phyloP scores from a whole-genome alignment of 768 basidiomycete species.

The Cubamyces sp. region DNA sequence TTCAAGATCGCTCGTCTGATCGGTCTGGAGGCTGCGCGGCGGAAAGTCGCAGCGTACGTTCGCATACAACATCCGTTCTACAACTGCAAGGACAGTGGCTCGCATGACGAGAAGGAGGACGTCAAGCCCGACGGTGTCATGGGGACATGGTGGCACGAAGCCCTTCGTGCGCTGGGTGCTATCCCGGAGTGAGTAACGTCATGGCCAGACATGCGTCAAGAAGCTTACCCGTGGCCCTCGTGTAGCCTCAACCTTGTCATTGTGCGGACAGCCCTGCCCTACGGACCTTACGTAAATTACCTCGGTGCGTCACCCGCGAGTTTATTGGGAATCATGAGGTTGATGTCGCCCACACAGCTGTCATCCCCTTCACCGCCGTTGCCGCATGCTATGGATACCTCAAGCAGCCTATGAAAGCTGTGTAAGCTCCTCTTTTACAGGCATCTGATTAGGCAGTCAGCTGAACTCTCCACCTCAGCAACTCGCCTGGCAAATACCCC shows the following conservation, averaged over 20 bases:
- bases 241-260: constrained; percentile 79
- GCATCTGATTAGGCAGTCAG: constrained; percentile 19
- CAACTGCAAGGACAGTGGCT: constrained; percentile 67
- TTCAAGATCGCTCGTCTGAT: constrained; percentile 68
- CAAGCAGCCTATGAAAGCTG: constrained; percentile 83
- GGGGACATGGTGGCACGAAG: constrained; percentile 91
- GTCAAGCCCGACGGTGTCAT: constrained; percentile 69
- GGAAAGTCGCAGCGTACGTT: constrained; percentile 78
- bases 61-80: constrained; percentile 81
- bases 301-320: constrained; percentile 23
- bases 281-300: constrained; percentile 80
- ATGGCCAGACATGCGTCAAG: neutral
- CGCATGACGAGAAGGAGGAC: constrained; percentile 73
- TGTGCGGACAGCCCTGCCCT: constrained; percentile 72
- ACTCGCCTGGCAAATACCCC: constrained; percentile 78
- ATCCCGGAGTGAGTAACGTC: constrained; percentile 63
- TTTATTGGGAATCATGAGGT: neutral
- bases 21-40: constrained; percentile 78
- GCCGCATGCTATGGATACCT: constrained; percentile 81
- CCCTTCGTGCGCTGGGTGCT: constrained; percentile 70
- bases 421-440: constrained; percentile 49
- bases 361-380: constrained; percentile 67
- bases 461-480: constrained; percentile 46
- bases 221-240: constrained; percentile 2
- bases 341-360: constrained; percentile 46